Evolutionary conservation across 2,329 filamentous ascomycete species (phyloP).

Genomic region (Trematosphaeria pertusa): DNA sequence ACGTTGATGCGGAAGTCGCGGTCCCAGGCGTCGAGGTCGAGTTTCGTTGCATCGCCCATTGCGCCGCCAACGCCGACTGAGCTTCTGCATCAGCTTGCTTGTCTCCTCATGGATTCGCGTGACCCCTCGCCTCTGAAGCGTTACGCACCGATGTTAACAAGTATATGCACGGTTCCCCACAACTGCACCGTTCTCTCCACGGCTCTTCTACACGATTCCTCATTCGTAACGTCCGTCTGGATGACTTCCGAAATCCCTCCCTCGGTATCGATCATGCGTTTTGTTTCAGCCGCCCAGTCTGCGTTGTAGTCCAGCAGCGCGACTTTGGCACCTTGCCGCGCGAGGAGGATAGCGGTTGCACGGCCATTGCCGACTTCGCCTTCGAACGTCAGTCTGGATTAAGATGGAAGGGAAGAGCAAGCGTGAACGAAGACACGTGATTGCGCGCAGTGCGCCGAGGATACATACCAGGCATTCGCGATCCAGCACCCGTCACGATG

Average conservation of each 20-base stretch:
- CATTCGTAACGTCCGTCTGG: slow-evolving; percentile 67
- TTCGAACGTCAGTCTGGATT: slow-evolving; percentile 33
- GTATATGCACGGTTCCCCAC: slow-evolving; percentile 72
- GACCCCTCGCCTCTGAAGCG: neutral
- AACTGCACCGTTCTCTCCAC: slow-evolving; percentile 67
- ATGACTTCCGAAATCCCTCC: slow-evolving; percentile 69
- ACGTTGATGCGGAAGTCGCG: slow-evolving; percentile 75
- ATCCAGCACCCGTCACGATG: slow-evolving; percentile 24
- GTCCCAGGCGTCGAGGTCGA: slow-evolving; percentile 61
- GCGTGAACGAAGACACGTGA: neutral
- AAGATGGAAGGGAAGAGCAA: neutral
- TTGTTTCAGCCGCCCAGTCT: slow-evolving; percentile 76
- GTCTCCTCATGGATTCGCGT: neutral
- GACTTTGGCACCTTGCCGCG: slow-evolving; percentile 76
- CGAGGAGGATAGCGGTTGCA: slow-evolving; percentile 75
- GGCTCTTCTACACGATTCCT: slow-evolving; percentile 70
- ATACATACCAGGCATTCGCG: slow-evolving; percentile 9
- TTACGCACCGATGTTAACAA: slow-evolving; percentile 67
- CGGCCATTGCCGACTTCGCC: slow-evolving; percentile 80
- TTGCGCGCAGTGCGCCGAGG: too few species aligned
- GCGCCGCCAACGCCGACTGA: slow-evolving; percentile 62
- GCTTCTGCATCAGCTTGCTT: neutral
- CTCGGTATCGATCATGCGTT: slow-evolving; percentile 68
- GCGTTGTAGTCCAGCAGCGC: slow-evolving; percentile 74
- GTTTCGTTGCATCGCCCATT: slow-evolving; percentile 60